phyloP scores from a whole-genome alignment of 1,284 basidiomycete species.

The Pulchroboletus neoregius region DNA sequence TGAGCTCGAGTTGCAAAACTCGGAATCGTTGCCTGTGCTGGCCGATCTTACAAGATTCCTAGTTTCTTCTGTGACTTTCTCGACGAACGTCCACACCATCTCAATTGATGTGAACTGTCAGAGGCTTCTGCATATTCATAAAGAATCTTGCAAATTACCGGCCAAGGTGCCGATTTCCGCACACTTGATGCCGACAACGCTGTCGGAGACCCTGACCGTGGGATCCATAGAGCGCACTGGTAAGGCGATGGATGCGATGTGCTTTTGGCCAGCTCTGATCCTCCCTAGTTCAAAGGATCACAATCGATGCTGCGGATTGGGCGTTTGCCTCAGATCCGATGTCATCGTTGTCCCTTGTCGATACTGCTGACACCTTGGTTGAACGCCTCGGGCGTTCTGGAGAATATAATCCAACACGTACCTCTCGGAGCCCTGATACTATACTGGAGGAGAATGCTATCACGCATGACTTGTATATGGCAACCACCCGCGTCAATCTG shows the following conservation, averaged over 20 bases:
- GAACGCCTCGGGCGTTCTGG: not conserved
- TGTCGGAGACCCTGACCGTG: not conserved
- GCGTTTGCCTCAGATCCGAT: conserved; percentile 2
- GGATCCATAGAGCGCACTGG: conserved; percentile 12
- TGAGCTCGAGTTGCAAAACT: conserved; percentile 49
- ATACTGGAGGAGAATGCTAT: conserved; percentile 2
- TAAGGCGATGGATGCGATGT: not conserved
- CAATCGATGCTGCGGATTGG: conserved; percentile 12
- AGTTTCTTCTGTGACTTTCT: conserved; percentile 89
- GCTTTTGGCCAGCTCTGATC: conserved; percentile 1
- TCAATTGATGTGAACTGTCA: conserved; percentile 75
- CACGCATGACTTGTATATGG: conserved; percentile 18
- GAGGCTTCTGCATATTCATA: conserved; percentile 69
- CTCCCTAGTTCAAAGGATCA: conserved; percentile 14
- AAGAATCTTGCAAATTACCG: conserved; percentile 30
- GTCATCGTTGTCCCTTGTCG: not conserved
- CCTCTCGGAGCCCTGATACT: not conserved
- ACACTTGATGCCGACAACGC: not conserved
- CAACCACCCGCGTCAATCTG: conserved; percentile 8
- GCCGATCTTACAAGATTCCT: conserved; percentile 83
- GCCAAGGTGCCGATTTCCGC: not conserved
- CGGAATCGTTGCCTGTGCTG: conserved; percentile 54
- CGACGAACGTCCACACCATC: conserved; percentile 72
- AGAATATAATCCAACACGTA: not conserved
- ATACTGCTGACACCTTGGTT: not conserved